Conservation (phyloP, 192 early-diverging fungal genomes). For the Coemansia guatemalensis region DNA sequence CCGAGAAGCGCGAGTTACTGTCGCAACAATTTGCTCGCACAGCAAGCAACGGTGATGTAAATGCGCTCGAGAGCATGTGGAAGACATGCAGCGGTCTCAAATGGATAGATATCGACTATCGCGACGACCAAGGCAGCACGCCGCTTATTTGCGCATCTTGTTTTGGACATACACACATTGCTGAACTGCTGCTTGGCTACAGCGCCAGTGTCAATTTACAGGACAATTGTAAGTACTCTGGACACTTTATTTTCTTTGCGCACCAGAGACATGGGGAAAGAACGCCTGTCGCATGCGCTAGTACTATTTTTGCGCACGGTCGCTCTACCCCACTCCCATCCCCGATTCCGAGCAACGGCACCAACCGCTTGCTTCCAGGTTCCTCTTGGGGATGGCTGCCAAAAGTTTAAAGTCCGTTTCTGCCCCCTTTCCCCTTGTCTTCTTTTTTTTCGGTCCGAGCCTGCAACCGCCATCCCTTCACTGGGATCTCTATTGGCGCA, state of each 20-base stretch:
- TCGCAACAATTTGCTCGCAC: conserved; percentile 68
- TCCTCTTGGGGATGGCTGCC: neutral
- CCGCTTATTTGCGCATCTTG: conserved; percentile 87
- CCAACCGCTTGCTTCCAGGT: too few species aligned
- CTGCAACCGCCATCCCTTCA: too few species aligned
- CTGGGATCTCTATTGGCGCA: too few species aligned
- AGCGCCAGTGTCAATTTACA: conserved; percentile 74
- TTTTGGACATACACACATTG: conserved; percentile 80
- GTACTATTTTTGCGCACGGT: conserved; percentile 7
- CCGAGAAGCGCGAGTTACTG: conserved; percentile 59
- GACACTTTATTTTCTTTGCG: conserved; percentile 8
- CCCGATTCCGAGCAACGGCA: neutral
- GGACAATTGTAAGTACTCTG: conserved; percentile 71
- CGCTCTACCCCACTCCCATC: conserved; percentile 1
- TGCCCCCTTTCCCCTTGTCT: neutral
- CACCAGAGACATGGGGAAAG: neutral
- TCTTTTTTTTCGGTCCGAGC: neutral
- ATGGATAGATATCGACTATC: conserved; percentile 73
- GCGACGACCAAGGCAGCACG: conserved; percentile 85
- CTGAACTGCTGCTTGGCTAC: conserved; percentile 63
- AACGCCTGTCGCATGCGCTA: too few species aligned
- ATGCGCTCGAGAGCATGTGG: conserved; percentile 62
- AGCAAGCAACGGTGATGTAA: conserved; percentile 72
- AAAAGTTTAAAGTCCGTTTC: neutral
- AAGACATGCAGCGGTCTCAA: conserved; percentile 52